These are phyloP conservation scores for Brassica carinata DNA, from an alignment of 345 rosid species.

Conservation along the genomic window DNA sequence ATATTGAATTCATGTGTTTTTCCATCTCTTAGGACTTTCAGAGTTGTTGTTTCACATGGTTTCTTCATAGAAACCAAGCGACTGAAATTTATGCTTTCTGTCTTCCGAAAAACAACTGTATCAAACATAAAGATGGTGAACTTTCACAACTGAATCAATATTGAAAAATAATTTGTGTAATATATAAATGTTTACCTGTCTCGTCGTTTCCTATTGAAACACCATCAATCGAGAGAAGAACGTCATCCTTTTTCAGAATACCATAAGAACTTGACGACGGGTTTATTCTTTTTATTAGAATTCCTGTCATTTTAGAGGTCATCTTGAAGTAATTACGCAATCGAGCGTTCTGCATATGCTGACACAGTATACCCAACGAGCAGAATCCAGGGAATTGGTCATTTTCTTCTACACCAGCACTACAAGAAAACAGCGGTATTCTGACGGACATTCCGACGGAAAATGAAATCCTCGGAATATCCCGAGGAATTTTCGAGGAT, in stretches of 20 bases:
- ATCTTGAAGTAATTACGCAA: constrained; percentile 58
- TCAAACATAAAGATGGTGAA: not conserved
- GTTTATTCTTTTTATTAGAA: constrained; percentile 63
- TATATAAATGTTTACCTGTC: constrained; percentile 48
- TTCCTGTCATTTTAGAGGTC: constrained; percentile 64
- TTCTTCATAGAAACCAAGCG: constrained; percentile 83
- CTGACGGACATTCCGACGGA: too few relatives aligned
- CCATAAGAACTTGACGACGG: constrained; percentile 54
- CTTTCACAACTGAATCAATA: not conserved
- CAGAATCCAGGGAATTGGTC: constrained; percentile 61
- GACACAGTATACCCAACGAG: constrained; percentile 63
- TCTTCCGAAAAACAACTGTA: constrained; percentile 61
- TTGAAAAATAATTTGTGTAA: not conserved
- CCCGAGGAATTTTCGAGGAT: too few relatives aligned
- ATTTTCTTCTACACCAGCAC: constrained; percentile 16
- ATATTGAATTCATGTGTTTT: constrained; percentile 52
- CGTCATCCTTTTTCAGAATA: constrained; percentile 61
- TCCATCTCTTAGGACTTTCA: constrained; percentile 62
- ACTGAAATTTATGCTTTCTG: constrained; percentile 68
- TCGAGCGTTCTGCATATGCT: constrained; percentile 61
- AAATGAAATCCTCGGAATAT: too few relatives aligned
- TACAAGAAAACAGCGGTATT: too few relatives aligned
- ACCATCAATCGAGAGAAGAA: constrained; percentile 67
- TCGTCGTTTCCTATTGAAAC: constrained; percentile 72
- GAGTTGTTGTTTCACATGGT: constrained; percentile 54